Percentiles rank a stretch among this genome's conserved stretches.
Conservation (phyloP, 2,329 filamentous ascomycete genomes). For the Paraconiothyrium brasiliense region DNA sequence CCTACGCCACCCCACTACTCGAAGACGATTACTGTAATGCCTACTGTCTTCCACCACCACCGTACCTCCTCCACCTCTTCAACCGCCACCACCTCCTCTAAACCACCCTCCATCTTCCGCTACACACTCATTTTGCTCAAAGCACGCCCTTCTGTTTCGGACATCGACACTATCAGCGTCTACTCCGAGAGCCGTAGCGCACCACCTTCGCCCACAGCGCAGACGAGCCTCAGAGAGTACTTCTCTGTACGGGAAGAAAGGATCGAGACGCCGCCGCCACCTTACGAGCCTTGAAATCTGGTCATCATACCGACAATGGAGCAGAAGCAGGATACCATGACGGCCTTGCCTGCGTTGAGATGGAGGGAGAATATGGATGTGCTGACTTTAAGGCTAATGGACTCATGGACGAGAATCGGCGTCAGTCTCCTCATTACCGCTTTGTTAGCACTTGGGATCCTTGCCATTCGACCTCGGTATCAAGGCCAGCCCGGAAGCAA, state of each 20-base stretch:
- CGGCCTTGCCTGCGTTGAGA: neutral
- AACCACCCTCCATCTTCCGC: conserved; percentile 35
- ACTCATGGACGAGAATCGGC: conserved; percentile 1
- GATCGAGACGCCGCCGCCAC: conserved; percentile 27
- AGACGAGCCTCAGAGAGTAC: neutral
- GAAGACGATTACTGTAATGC: conserved; percentile 14
- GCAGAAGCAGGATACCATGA: neutral
- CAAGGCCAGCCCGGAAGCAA: neutral
- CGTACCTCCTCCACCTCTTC: conserved; percentile 15
- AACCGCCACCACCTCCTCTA: conserved; percentile 15
- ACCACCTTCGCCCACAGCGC: conserved; percentile 1
- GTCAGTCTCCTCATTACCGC: neutral
- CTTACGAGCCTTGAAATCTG: conserved; percentile 20
- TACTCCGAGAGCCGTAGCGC: conserved; percentile 20
- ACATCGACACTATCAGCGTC: conserved; percentile 26
- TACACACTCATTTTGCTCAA: conserved; percentile 42
- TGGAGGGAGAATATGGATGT: conserved; percentile 6
- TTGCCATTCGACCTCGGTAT: neutral
- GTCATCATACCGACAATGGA: neutral
- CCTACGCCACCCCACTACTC: neutral
- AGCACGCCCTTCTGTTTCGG: conserved; percentile 32
- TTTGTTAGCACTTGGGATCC: neutral
- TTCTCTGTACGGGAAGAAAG: conserved; percentile 6
- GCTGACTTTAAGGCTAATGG: neutral
- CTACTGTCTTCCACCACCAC: conserved; percentile 19